Conservation (phyloP, 2,329 filamentous ascomycete genomes). For the Alternaria novae-zelandiae region DNA sequence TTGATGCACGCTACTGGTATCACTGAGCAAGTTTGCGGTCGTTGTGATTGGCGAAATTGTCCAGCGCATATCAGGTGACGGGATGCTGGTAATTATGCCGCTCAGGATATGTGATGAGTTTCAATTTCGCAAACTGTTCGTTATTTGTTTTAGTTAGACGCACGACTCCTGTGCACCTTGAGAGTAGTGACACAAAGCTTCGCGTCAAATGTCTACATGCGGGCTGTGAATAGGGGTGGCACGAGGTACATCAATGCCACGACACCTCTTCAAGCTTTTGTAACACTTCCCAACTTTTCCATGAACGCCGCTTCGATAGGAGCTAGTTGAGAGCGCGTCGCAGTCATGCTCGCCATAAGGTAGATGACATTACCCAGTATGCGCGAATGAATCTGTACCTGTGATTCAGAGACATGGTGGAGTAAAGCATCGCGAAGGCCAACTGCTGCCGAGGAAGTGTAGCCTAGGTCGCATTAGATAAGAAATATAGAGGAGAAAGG, state of each 20-base stretch:
- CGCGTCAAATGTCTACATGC: not conserved
- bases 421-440: constrained; percentile 60
- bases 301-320: constrained; percentile 28
- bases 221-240: not conserved
- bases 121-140: not conserved
- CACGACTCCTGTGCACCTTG: not conserved
- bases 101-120: not conserved
- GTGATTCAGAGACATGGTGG: constrained; percentile 38
- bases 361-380: constrained; percentile 68
- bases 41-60: not conserved
- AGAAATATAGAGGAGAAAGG: not conserved
- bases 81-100: not conserved
- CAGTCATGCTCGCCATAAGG: constrained; percentile 61
- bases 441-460: constrained; percentile 62
- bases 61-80: not conserved
- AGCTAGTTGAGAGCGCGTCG: constrained; percentile 20
- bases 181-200: not conserved
- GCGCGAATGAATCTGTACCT: constrained; percentile 62
- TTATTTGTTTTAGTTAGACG: not conserved
- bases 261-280: not conserved
- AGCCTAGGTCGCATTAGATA: constrained; percentile 48
- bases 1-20: not conserved
- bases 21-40: not conserved
- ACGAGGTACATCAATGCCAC: not conserved
- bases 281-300: constrained; percentile 18